These are phyloP conservation scores for Hymenoscyphus fructigenus DNA, from an alignment of 2,329 filamentous ascomycete genomes.

Conservation along the genomic window DNA sequence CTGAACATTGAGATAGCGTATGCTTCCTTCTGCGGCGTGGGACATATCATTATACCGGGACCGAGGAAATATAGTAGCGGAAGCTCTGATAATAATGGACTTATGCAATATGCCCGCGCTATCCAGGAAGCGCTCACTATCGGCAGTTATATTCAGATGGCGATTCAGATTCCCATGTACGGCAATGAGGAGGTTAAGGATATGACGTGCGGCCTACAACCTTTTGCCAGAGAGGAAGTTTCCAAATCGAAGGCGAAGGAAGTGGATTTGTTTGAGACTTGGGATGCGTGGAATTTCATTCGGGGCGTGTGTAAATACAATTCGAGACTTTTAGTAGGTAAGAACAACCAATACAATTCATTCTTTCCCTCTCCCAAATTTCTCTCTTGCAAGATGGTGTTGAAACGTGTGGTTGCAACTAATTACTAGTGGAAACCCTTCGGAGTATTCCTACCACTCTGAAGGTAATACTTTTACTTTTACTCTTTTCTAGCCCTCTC, in stretches of 20 bases:
- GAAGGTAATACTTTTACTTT: slow-evolving; percentile 30
- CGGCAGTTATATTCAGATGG: slow-evolving; percentile 73
- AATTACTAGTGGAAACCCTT: slow-evolving; percentile 29
- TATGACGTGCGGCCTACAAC: slow-evolving; percentile 36
- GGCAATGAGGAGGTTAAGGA: slow-evolving; percentile 59
- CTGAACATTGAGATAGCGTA: slow-evolving; percentile 90
- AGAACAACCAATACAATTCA: slow-evolving; percentile 43
- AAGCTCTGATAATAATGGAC: slow-evolving; percentile 50
- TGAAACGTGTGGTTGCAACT: slow-evolving; percentile 15
- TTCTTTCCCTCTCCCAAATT: slow-evolving; percentile 20
- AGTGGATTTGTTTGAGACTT: slow-evolving; percentile 72
- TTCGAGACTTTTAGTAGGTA: slow-evolving; percentile 79
- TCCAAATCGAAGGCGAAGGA: slow-evolving; percentile 43
- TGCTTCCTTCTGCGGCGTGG: slow-evolving; percentile 89
- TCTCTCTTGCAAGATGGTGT: slow-evolving; percentile 14
- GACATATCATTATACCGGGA: slow-evolving; percentile 78
- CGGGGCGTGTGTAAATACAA: slow-evolving; percentile 84
- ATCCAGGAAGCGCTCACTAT: slow-evolving; percentile 76
- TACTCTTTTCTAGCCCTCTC: slow-evolving; percentile 14
- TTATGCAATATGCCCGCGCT: slow-evolving; percentile 77
- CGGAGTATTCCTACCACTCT: slow-evolving; percentile 28
- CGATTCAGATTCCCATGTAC: slow-evolving; percentile 82
- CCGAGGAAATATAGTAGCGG: slow-evolving; percentile 62
- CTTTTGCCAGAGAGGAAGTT: slow-evolving; percentile 34
- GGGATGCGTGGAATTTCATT: slow-evolving; percentile 94